Evolutionary conservation across 139 green algal genomes (phyloP).

Genomic region (Chlamydomonas asymmetrica): DNA sequence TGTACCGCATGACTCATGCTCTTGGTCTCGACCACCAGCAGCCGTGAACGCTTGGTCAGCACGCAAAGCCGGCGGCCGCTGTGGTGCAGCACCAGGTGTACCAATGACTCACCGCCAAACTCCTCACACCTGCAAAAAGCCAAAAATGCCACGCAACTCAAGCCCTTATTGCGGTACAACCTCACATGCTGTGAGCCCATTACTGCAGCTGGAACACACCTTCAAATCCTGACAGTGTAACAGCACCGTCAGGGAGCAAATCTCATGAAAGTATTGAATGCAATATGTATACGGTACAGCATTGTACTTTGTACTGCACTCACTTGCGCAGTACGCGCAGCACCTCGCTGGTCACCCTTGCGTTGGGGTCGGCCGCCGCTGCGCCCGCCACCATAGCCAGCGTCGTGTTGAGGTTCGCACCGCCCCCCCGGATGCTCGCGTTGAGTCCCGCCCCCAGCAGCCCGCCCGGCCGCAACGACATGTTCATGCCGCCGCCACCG

Average conservation of each 20-base stretch:
- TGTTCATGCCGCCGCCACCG: neutral
- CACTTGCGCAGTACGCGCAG: constrained; percentile 22
- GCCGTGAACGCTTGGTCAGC: constrained; percentile 33
- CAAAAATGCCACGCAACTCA: too few relatives aligned
- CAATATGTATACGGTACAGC: too few relatives aligned
- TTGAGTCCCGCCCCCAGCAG: too few relatives aligned
- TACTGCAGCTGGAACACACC: too few relatives aligned
- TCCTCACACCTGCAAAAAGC: constrained; percentile 22
- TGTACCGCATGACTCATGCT: constrained; percentile 24
- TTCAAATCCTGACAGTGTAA: too few relatives aligned
- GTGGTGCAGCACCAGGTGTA: constrained; percentile 15
- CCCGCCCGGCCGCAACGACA: constrained; percentile 4
- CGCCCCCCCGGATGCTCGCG: neutral
- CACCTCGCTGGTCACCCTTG: too few relatives aligned
- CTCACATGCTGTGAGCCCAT: too few relatives aligned
- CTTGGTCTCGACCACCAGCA: constrained; percentile 40
- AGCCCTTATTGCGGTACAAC: too few relatives aligned
- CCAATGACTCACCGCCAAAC: constrained; percentile 29
- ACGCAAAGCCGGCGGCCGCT: constrained; percentile 33
- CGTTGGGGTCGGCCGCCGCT: constrained; percentile 3
- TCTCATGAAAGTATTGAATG: too few relatives aligned
- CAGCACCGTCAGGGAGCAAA: too few relatives aligned
- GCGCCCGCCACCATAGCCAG: neutral
- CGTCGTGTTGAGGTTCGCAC: constrained; percentile 1
- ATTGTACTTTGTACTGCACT: too few relatives aligned